Conservation (phyloP, 805 yeast species). For the Cyberlindnera euphorbiae region DNA sequence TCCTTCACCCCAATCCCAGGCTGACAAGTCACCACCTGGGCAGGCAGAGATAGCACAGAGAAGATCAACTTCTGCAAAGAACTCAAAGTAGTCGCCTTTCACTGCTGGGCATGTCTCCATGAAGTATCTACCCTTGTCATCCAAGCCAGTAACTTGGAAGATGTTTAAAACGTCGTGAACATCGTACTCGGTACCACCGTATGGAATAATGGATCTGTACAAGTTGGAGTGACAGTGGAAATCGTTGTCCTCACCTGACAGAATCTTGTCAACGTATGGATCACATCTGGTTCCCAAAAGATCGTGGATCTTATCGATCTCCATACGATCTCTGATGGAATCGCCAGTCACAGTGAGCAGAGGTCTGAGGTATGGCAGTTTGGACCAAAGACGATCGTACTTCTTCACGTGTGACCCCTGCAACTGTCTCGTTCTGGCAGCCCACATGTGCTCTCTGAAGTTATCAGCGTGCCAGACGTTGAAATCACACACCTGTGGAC, state of each 20-base stretch:
- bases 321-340: constrained; percentile 51
- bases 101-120: constrained; percentile 69
- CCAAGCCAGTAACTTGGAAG: constrained; percentile 64
- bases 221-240: constrained; percentile 65
- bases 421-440: constrained; percentile 61
- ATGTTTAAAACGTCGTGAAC: constrained; percentile 68
- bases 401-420: constrained; percentile 60
- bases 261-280: constrained; percentile 59
- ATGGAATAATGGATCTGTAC: constrained; percentile 52
- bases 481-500: constrained; percentile 68
- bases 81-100: constrained; percentile 55
- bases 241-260: constrained; percentile 62
- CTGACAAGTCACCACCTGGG: constrained; percentile 65
- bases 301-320: constrained; percentile 63
- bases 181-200: constrained; percentile 59
- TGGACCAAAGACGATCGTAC: constrained; percentile 61
- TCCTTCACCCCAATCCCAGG: constrained; percentile 71
- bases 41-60: constrained; percentile 62
- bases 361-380: constrained; percentile 60
- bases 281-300: constrained; percentile 66
- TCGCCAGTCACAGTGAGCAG: constrained; percentile 60
- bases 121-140: constrained; percentile 60
- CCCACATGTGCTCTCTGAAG: constrained; percentile 66
- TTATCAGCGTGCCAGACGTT: constrained; percentile 59
- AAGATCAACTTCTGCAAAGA: constrained; percentile 62